phyloP scores from a whole-genome alignment of 23 red algal genomes.

The Agarophyton chilense region DNA sequence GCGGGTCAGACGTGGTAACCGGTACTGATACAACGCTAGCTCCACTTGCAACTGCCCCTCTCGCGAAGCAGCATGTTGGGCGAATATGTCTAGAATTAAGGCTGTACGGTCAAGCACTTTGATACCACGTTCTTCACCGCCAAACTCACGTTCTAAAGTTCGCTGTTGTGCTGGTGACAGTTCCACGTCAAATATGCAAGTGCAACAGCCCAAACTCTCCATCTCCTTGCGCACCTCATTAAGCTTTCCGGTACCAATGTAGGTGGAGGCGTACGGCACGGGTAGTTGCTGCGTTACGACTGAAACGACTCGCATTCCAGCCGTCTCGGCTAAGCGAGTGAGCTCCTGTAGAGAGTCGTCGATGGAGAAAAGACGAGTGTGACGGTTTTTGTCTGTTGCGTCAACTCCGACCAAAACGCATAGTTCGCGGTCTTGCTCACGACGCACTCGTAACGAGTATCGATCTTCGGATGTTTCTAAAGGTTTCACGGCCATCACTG shows the following conservation, averaged over 20 bases:
- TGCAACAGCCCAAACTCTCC: conserved; percentile 56
- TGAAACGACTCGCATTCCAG: conserved; percentile 87
- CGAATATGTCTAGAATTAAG: conserved; percentile 99
- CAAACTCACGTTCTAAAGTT: conserved; percentile 83
- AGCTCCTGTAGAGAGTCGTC: conserved; percentile 84
- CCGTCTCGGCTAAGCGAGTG: conserved; percentile 79
- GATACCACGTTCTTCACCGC: conserved; percentile 76
- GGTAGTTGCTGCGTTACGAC: conserved; percentile 64
- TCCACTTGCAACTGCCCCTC: conserved; percentile 96
- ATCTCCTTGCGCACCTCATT: conserved; percentile 65
- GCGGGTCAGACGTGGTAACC: conserved; percentile 88
- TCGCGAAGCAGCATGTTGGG: conserved; percentile 88
- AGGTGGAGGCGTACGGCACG: conserved; percentile 56
- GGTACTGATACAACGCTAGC: conserved; percentile 95
- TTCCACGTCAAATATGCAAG: conserved; percentile 90
- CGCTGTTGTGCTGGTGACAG: conserved; percentile 94
- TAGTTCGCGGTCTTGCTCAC: conserved; percentile 32
- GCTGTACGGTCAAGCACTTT: conserved; percentile 98
- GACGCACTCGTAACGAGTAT: conserved; percentile 7
- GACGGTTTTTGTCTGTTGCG: neutral
- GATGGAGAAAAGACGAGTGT: conserved; percentile 48
- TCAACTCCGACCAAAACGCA: conserved; percentile 67
- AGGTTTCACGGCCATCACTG: neutral
- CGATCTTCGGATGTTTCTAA: neutral
- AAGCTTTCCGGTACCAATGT: conserved; percentile 95